phyloP scores from a whole-genome alignment of 2,329 filamentous ascomycete species.

The Aplosporella prunicola region DNA sequence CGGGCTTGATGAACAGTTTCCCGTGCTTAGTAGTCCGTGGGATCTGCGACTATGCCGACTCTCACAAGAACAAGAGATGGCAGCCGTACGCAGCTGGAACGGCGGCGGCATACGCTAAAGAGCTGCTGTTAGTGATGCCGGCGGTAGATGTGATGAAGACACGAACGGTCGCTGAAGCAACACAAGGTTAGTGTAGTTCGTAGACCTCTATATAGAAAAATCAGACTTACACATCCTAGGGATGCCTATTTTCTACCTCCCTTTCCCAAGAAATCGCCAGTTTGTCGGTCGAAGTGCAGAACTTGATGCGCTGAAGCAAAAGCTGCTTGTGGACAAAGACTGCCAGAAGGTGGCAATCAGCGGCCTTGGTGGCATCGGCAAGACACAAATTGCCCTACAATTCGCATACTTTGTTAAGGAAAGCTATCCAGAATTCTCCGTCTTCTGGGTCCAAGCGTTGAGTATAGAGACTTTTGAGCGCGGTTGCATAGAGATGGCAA shows the following conservation, averaged over 20 bases:
- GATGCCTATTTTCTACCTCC: constrained; percentile 16
- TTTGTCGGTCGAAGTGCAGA: constrained; percentile 20
- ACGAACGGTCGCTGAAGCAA: constrained; percentile 10
- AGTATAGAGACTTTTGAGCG: constrained; percentile 19
- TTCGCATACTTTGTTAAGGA: constrained; percentile 21
- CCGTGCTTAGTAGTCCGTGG: constrained; percentile 19
- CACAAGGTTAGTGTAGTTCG: constrained; percentile 9
- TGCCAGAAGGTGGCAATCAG: constrained; percentile 20
- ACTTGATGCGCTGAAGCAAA: constrained; percentile 20
- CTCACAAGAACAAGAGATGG: constrained; percentile 17
- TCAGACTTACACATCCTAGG: not conserved
- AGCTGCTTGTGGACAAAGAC: constrained; percentile 16
- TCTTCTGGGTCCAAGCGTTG: constrained; percentile 18
- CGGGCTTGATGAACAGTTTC: constrained; percentile 20
- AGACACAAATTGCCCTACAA: constrained; percentile 24
- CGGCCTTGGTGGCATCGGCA: constrained; percentile 23
- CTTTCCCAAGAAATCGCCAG: constrained; percentile 18
- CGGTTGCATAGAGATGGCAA: constrained; percentile 12
- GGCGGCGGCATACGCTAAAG: constrained; percentile 18
- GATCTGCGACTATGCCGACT: constrained; percentile 19
- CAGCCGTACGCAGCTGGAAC: constrained; percentile 17
- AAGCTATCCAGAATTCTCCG: constrained; percentile 12
- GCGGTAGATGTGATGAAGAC: constrained; percentile 10
- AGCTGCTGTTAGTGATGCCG: constrained; percentile 13
- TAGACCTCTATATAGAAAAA: constrained; percentile 4